These are phyloP conservation scores for Salix purpurea DNA, from an alignment of 345 rosid genomes.

Conservation along the genomic window DNA sequence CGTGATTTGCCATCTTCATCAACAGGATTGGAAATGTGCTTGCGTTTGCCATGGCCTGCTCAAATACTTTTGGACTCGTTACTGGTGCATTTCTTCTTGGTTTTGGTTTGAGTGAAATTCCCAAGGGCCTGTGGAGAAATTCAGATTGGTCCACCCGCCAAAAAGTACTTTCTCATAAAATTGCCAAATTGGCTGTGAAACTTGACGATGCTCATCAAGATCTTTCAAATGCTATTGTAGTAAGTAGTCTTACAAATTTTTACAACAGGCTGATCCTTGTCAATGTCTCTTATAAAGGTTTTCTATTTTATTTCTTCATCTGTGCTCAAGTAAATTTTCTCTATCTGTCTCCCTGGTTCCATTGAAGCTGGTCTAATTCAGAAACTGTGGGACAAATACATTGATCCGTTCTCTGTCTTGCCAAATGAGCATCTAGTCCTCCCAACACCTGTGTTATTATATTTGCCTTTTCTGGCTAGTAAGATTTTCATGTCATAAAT, in stretches of 20 bases:
- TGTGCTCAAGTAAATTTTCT: neutral
- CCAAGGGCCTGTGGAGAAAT: slow-evolving; percentile 83
- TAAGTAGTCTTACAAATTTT: slow-evolving; percentile 28
- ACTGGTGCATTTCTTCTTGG: slow-evolving; percentile 99
- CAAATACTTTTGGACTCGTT: slow-evolving; percentile 99
- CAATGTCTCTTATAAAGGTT: neutral
- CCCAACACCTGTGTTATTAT: neutral
- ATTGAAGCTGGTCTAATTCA: neutral
- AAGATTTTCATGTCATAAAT: neutral
- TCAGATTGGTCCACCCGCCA: slow-evolving; percentile 92
- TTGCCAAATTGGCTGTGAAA: slow-evolving; percentile 95
- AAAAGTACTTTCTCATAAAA: slow-evolving; percentile 92
- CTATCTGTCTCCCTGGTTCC: neutral
- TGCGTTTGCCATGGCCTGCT: slow-evolving; percentile 96
- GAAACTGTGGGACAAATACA: neutral
- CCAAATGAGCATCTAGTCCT: neutral
- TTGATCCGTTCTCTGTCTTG: neutral
- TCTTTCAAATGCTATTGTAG: slow-evolving; percentile 95
- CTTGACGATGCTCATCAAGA: slow-evolving; percentile 98
- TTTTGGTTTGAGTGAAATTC: slow-evolving; percentile 95
- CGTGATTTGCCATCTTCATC: slow-evolving; percentile 5
- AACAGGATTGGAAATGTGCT: slow-evolving; percentile 61
- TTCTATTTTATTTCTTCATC: neutral
- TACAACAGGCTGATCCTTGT: neutral
- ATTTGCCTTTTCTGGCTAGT: neutral